Evolutionary conservation across 1,139 yeast genomes (phyloP).

Genomic region (Hyphopichia fennica): DNA sequence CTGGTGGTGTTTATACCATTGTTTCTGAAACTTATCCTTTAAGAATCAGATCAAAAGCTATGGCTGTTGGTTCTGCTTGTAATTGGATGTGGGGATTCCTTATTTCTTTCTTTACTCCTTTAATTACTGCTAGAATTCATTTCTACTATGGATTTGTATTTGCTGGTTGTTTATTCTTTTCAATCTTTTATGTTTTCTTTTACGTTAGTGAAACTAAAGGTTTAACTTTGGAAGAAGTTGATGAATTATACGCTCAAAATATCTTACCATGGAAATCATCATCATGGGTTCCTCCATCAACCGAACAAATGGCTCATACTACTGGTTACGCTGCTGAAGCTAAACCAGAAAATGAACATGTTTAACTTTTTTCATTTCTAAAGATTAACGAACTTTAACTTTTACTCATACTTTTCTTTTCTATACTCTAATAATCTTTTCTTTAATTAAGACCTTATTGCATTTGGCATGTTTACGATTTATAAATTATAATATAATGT

Average conservation of each 20-base stretch:
- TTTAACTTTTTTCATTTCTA: neutral
- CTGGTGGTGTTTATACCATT: slow-evolving; percentile 78
- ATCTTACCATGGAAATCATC: slow-evolving; percentile 49
- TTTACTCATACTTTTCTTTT: neutral
- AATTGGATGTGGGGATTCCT: slow-evolving; percentile 83
- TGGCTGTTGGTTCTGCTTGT: slow-evolving; percentile 71
- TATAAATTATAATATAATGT: neutral
- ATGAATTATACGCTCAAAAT: slow-evolving; percentile 52
- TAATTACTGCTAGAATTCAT: slow-evolving; percentile 49
- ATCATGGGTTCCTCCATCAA: slow-evolving; percentile 44
- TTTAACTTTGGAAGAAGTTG: slow-evolving; percentile 62
- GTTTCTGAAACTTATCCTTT: slow-evolving; percentile 79
- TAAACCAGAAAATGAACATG: slow-evolving; percentile 21
- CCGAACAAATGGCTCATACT: slow-evolving; percentile 22
- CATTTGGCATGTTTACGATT: neutral
- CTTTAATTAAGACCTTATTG: neutral
- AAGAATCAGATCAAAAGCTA: slow-evolving; percentile 77
- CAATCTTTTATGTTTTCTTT: slow-evolving; percentile 54
- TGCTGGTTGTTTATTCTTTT: slow-evolving; percentile 63
- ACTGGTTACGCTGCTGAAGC: slow-evolving; percentile 29
- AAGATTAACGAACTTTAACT: neutral
- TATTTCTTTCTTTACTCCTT: slow-evolving; percentile 75
- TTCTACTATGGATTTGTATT: slow-evolving; percentile 71
- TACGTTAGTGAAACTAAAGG: slow-evolving; percentile 65
- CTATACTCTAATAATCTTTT: neutral